A percentile compares a stretch with the other conserved stretches of the same genome.
Evolutionary conservation across 2,329 filamentous ascomycete genomes (phyloP).

Genomic region (Colletotrichum camelliae): DNA sequence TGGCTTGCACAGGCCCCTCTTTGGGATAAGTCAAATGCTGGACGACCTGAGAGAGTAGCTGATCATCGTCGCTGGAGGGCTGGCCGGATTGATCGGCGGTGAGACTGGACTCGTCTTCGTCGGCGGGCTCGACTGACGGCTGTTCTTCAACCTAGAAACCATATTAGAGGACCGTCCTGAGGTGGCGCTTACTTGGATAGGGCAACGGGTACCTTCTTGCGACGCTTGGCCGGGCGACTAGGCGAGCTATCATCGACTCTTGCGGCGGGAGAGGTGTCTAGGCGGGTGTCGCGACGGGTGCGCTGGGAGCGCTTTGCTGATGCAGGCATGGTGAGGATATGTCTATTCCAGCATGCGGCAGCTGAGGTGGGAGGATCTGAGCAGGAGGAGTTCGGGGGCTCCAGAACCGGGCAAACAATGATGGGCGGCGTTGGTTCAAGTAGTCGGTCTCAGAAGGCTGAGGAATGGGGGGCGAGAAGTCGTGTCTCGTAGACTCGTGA

Average conservation of each 20-base stretch:
- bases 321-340: constrained; percentile 35
- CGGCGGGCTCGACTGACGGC: constrained; percentile 47
- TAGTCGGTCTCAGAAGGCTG: constrained; percentile 8
- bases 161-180: neutral
- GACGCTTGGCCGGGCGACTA: constrained; percentile 66
- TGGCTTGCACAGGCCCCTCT: constrained; percentile 59
- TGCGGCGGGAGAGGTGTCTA: constrained; percentile 36
- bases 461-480: constrained; percentile 12
- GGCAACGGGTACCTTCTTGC: constrained; percentile 58
- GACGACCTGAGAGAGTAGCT: constrained; percentile 60
- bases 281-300: constrained; percentile 43
- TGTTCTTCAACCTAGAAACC: constrained; percentile 38
- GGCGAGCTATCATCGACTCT: constrained; percentile 60
- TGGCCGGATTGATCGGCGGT: constrained; percentile 44
- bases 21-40: constrained; percentile 52
- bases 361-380: neutral
- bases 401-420: neutral
- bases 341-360: constrained; percentile 12
- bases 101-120: constrained; percentile 49
- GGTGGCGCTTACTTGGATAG: neutral
- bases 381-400: neutral
- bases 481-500: constrained; percentile 10
- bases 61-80: constrained; percentile 55
- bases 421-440: constrained; percentile 1
- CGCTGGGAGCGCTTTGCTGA: constrained; percentile 43